Evolutionary conservation across 1,284 basidiomycete species (phyloP).

Genomic region (Vanrija sp.): DNA sequence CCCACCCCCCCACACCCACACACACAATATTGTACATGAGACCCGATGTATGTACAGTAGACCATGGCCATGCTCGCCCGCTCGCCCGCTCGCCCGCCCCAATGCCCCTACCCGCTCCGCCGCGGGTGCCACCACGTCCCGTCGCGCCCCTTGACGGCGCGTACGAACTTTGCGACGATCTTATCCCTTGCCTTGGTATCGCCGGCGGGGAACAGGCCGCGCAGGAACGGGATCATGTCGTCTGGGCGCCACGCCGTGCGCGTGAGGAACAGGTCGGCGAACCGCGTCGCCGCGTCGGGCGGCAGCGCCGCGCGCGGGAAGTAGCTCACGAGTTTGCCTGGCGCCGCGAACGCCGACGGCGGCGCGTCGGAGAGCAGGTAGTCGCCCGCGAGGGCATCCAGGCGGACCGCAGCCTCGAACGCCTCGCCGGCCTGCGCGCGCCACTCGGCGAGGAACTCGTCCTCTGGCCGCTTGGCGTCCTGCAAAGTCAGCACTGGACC

Average conservation of each 20-base stretch:
- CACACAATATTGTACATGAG: no score
- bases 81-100: neutral
- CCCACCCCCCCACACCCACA: no score
- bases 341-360: conserved; percentile 18
- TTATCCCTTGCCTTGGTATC: conserved; percentile 77
- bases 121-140: conserved; percentile 46
- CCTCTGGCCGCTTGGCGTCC: conserved; percentile 38
- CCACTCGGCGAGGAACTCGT: conserved; percentile 65
- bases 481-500: no score
- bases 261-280: conserved; percentile 76
- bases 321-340: conserved; percentile 54
- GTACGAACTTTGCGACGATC: conserved; percentile 75
- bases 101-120: conserved; percentile 25
- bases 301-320: conserved; percentile 72
- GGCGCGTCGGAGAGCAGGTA: conserved; percentile 53
- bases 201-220: conserved; percentile 67
- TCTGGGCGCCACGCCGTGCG: conserved; percentile 69
- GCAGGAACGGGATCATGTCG: conserved; percentile 74
- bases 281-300: conserved; percentile 67
- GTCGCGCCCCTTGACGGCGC: conserved; percentile 69
- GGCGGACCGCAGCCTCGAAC: conserved; percentile 59
- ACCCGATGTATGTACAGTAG: no score
- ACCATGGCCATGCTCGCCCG: no score
- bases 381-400: conserved; percentile 62
- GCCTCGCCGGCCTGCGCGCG: conserved; percentile 65